Evolutionary conservation across 2,329 filamentous ascomycete genomes (phyloP).

Genomic region (Stagonosporopsis rhizophila): DNA sequence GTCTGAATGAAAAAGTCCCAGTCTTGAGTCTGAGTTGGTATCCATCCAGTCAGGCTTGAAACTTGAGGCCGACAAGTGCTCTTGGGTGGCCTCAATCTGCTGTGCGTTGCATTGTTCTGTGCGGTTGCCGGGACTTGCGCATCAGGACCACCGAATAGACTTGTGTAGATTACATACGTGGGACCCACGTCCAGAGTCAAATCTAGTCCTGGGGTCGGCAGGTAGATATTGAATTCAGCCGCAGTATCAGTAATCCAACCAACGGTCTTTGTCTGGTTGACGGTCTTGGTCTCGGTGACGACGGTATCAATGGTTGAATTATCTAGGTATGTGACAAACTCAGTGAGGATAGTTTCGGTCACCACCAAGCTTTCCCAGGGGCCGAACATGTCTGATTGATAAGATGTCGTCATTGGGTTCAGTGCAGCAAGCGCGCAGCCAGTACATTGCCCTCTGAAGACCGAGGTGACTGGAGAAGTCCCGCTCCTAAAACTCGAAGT

Average conservation of each 20-base stretch:
- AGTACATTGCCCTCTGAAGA: slow-evolving; percentile 29
- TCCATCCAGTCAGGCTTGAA: slow-evolving; percentile 21
- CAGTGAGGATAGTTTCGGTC: slow-evolving; percentile 36
- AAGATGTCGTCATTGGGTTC: slow-evolving; percentile 28
- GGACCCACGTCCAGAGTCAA: slow-evolving; percentile 33
- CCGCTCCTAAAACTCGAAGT: neutral
- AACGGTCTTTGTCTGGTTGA: slow-evolving; percentile 39
- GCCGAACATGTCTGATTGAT: slow-evolving; percentile 4
- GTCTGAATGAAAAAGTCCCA: slow-evolving; percentile 40
- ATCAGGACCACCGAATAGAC: slow-evolving; percentile 35
- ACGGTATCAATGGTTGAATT: slow-evolving; percentile 37
- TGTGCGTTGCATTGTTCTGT: slow-evolving; percentile 7
- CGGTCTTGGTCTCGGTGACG: slow-evolving; percentile 29
- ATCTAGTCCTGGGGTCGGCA: slow-evolving; percentile 24
- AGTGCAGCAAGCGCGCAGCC: slow-evolving; percentile 41
- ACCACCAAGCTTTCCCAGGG: slow-evolving; percentile 34
- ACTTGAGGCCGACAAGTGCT: slow-evolving; percentile 19
- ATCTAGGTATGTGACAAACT: slow-evolving; percentile 35
- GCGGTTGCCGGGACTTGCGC: slow-evolving; percentile 4
- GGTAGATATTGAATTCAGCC: slow-evolving; percentile 31
- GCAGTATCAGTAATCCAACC: slow-evolving; percentile 30
- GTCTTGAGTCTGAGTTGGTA: slow-evolving; percentile 31
- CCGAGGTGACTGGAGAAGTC: neutral
- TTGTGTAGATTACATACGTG: slow-evolving; percentile 42
- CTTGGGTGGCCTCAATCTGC: slow-evolving; percentile 1